Percentiles rank a stretch among this genome's conserved stretches.
These are phyloP conservation scores for Aspergillus piperis DNA, from an alignment of 2,329 filamentous ascomycete species.

Conservation along the genomic window DNA sequence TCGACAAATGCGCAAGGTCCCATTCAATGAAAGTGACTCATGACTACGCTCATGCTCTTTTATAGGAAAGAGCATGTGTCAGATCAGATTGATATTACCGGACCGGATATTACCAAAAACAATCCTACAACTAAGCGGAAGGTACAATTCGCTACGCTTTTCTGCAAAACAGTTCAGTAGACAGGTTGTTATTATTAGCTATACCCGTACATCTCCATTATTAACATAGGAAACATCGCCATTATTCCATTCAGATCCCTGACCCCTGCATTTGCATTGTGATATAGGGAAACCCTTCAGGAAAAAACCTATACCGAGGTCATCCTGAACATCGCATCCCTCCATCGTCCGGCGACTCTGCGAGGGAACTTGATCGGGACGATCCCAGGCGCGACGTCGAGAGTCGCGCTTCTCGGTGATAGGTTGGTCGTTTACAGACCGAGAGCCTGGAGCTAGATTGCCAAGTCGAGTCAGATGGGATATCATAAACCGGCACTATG, in stretches of 20 bases:
- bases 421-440: not conserved
- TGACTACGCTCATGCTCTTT: too few species aligned
- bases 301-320: conserved; percentile 1
- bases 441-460: not conserved
- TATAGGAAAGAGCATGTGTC: too few species aligned
- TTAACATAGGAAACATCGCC: not conserved
- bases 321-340: not conserved
- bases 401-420: not conserved
- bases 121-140: too few species aligned
- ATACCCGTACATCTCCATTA: not conserved
- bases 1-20: too few species aligned
- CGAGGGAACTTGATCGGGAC: not conserved
- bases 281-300: not conserved
- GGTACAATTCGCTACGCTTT: too few species aligned
- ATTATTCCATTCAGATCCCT: not conserved
- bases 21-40: too few species aligned
- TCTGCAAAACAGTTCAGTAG: too few species aligned
- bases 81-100: too few species aligned
- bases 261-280: conserved; percentile 4
- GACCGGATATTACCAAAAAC: too few species aligned
- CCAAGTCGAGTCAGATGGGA: not conserved
- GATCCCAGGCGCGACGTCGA: not conserved
- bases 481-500: not conserved
- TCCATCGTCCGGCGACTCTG: not conserved
- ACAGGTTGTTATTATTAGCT: not conserved